Evolutionary conservation across 129 eudicot genomes (phyloP).

Genomic region (Mikania micrantha): DNA sequence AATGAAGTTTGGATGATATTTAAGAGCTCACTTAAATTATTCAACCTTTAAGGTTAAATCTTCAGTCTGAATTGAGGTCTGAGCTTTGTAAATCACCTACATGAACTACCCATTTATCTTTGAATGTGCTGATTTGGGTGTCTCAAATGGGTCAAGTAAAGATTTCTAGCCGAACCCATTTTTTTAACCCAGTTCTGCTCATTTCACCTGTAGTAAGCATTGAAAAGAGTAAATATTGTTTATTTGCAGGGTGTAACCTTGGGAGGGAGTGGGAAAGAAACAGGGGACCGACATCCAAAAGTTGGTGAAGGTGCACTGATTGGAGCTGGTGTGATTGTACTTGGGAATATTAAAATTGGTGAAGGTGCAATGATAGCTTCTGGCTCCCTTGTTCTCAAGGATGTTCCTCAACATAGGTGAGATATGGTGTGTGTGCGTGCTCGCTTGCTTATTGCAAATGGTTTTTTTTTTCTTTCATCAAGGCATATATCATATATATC

Average conservation of each 20-base stretch:
- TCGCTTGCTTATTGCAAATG: too few relatives aligned
- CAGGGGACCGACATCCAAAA: constrained; percentile 72
- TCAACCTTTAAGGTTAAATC: not conserved
- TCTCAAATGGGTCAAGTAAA: not conserved
- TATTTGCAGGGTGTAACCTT: constrained; percentile 60
- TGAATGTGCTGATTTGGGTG: too few relatives aligned
- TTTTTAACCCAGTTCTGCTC: not conserved
- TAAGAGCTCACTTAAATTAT: not conserved
- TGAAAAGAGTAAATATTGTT: not conserved
- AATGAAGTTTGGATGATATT: not conserved
- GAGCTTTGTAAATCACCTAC: not conserved
- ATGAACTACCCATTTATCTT: too few relatives aligned
- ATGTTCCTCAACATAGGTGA: constrained; percentile 75
- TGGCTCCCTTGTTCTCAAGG: constrained; percentile 59
- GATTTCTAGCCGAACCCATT: too few relatives aligned
- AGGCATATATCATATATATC: not conserved
- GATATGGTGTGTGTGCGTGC: too few relatives aligned
- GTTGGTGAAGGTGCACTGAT: constrained; percentile 67
- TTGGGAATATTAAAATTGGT: constrained; percentile 62
- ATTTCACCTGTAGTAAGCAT: not conserved
- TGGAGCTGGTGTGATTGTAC: constrained; percentile 65
- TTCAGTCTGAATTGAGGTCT: not conserved
- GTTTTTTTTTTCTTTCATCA: not conserved
- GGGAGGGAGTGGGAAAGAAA: constrained; percentile 72
- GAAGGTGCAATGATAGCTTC: constrained; percentile 80